These are phyloP conservation scores for Infundibulicybe gibba DNA, from an alignment of 768 basidiomycete species.

Conservation along the genomic window DNA sequence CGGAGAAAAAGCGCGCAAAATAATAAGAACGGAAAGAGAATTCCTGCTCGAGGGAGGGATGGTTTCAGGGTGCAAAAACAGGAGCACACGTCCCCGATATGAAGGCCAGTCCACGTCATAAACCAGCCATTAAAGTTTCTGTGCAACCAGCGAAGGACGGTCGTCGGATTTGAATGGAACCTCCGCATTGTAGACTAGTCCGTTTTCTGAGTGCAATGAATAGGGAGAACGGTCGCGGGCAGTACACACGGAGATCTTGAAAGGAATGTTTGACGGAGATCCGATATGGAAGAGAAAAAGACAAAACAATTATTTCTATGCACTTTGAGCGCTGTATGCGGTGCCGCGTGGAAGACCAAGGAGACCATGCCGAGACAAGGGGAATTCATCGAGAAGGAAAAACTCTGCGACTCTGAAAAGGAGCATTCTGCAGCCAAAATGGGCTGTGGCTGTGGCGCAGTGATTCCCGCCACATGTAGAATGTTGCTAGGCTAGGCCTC, in stretches of 20 bases:
- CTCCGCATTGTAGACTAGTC: constrained; percentile 1
- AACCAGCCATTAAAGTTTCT: constrained; percentile 7
- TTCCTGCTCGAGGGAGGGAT: constrained; percentile 8
- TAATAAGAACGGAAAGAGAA: constrained; percentile 7
- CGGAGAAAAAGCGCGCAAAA: background rate
- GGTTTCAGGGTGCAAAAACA: constrained; percentile 1
- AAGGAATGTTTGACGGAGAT: constrained; percentile 8
- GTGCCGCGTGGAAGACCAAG: constrained; percentile 12
- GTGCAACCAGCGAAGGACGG: constrained; percentile 5
- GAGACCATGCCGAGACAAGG: constrained; percentile 13
- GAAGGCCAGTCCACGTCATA: constrained; percentile 12
- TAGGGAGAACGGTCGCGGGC: background rate
- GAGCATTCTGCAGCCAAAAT: too few species aligned
- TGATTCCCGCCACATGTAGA: too few species aligned
- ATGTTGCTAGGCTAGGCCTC: too few species aligned
- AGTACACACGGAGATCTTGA: constrained; percentile 2
- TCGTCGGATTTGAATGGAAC: constrained; percentile 8
- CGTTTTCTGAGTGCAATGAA: too few species aligned
- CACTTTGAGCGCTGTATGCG: background rate
- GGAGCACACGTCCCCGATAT: too few species aligned
- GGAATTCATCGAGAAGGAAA: constrained; percentile 19
- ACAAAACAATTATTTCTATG: background rate
- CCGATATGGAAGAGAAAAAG: constrained; percentile 3
- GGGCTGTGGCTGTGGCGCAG: too few species aligned
- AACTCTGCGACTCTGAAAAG: constrained; percentile 6